Conservation (phyloP, 2,329 filamentous ascomycete genomes). For the Botrytis fragariae region DNA sequence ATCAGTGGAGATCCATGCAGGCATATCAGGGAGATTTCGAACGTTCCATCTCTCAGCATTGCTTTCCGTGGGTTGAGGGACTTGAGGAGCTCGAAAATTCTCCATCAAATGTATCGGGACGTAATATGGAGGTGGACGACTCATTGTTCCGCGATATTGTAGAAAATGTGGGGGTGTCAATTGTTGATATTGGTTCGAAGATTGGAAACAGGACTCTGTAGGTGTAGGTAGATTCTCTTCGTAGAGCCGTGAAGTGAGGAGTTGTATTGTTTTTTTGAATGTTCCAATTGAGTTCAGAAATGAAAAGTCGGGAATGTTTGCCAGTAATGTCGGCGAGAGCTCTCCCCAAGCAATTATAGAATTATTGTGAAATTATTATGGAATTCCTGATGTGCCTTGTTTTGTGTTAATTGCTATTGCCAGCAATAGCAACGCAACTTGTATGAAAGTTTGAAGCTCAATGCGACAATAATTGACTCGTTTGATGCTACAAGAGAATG, state of each 20-base stretch:
- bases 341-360: neutral
- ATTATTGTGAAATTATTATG: neutral
- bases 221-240: neutral
- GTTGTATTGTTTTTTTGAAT: neutral
- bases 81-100: neutral
- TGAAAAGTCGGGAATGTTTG: neutral
- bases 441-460: constrained; percentile 8
- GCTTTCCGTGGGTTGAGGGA: neutral
- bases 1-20: constrained; percentile 30
- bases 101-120: neutral
- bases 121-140: neutral
- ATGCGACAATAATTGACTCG: neutral
- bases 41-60: constrained; percentile 12
- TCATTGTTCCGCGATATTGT: neutral
- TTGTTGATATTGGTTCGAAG: neutral
- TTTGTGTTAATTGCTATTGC: neutral
- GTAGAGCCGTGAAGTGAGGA: neutral
- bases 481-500: constrained; percentile 13
- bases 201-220: neutral
- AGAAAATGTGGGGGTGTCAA: neutral
- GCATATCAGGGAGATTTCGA: constrained; percentile 4
- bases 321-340: neutral
- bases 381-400: neutral
- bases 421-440: constrained; percentile 8
- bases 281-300: neutral